Conservation (phyloP, 345 rosid genomes). For the Acer negundo region DNA sequence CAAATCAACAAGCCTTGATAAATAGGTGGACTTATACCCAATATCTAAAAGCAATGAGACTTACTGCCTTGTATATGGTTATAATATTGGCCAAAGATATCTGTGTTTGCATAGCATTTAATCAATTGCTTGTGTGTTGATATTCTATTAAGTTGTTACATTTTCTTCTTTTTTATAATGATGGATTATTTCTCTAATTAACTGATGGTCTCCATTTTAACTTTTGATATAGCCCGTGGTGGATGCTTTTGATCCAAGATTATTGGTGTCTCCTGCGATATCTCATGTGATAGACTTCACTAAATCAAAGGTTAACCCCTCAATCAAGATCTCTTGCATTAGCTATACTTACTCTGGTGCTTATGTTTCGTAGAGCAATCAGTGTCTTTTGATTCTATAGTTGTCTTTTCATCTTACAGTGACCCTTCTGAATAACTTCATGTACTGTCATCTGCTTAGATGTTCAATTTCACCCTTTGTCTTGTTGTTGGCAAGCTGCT, state of each 20-base stretch:
- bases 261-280: conserved; percentile 79
- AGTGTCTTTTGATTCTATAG: background rate
- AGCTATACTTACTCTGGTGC: background rate
- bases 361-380: background rate
- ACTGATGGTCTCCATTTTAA: conserved; percentile 23
- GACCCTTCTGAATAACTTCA: background rate
- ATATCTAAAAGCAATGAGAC: background rate
- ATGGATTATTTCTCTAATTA: conserved; percentile 10
- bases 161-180: conserved; percentile 11
- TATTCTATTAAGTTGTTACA: conserved; percentile 8
- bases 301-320: conserved; percentile 63
- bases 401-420: background rate
- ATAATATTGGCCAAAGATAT: background rate
- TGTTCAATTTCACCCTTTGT: too few relatives aligned
- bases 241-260: conserved; percentile 98
- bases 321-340: background rate
- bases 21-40: background rate
- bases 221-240: conserved; percentile 78
- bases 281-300: conserved; percentile 73
- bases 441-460: too few relatives aligned
- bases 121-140: background rate
- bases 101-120: background rate
- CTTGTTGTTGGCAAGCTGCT: background rate
- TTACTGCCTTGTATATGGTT: background rate
- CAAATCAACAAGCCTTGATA: background rate